Evolutionary conservation across 805 yeast genomes (phyloP).

Genomic region (Yamadazyma paraphyllophila): DNA sequence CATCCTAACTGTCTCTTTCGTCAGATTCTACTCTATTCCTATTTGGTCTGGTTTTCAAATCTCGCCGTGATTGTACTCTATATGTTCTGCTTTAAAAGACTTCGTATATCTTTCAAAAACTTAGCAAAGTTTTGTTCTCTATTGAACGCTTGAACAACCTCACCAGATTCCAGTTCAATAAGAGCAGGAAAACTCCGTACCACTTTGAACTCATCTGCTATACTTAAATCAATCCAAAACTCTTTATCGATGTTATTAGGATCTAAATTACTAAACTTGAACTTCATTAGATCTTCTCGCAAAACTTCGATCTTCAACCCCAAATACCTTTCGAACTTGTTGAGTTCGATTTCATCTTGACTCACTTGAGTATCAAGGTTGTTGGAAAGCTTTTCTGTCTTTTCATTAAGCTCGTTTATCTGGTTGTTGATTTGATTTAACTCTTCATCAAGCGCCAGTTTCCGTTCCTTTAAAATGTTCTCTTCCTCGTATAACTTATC

Average conservation of each 20-base stretch:
- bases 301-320: slow-evolving; percentile 57
- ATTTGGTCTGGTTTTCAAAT: neutral
- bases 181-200: slow-evolving; percentile 39
- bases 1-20: no score
- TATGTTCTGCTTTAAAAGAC: slow-evolving; percentile 4
- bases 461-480: slow-evolving; percentile 22
- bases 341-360: slow-evolving; percentile 51
- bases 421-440: slow-evolving; percentile 20
- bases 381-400: slow-evolving; percentile 28
- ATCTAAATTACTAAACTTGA: slow-evolving; percentile 50
- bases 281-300: slow-evolving; percentile 43
- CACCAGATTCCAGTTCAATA: slow-evolving; percentile 13
- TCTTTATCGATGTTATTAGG: slow-evolving; percentile 39
- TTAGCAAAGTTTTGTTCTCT: slow-evolving; percentile 25
- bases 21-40: no score
- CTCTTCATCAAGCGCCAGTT: slow-evolving; percentile 20
- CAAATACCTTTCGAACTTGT: slow-evolving; percentile 49
- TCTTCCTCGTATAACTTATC: slow-evolving; percentile 36
- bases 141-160: slow-evolving; percentile 24
- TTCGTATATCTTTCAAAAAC: slow-evolving; percentile 20
- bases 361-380: slow-evolving; percentile 42
- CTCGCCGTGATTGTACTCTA: neutral
- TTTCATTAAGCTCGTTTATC: slow-evolving; percentile 13
- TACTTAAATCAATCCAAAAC: slow-evolving; percentile 45
- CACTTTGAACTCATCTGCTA: slow-evolving; percentile 41